These are phyloP conservation scores for Paecilomyces niveus DNA, from an alignment of 2,329 filamentous ascomycete genomes.

Conservation along the genomic window DNA sequence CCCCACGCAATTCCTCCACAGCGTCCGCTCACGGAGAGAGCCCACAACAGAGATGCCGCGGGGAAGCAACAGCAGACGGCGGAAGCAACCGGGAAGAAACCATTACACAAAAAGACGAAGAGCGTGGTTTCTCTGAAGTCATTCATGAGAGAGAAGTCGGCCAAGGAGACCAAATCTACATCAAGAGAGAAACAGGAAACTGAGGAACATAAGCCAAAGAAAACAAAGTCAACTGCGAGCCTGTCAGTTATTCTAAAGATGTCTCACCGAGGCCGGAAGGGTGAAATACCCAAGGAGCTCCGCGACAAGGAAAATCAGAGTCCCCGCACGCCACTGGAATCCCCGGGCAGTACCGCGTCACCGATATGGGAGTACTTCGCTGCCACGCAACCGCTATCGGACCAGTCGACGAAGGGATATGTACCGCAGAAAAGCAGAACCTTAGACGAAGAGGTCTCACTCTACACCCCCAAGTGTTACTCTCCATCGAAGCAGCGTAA, in stretches of 20 bases:
- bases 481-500: conserved; percentile 56
- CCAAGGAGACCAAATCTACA: conserved; percentile 32
- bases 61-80: conserved; percentile 32
- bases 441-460: conserved; percentile 48
- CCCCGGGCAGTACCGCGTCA: conserved; percentile 37
- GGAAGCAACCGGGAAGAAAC: conserved; percentile 23
- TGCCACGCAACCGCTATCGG: conserved; percentile 34
- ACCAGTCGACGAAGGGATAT: conserved; percentile 29
- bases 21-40: conserved; percentile 31
- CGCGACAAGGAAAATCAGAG: conserved; percentile 79
- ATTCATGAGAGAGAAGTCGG: conserved; percentile 39
- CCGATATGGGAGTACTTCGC: conserved; percentile 79
- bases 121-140: conserved; percentile 49
- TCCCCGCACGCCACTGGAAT: conserved; percentile 44
- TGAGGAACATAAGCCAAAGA: conserved; percentile 49
- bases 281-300: conserved; percentile 44
- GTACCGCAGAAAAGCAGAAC: conserved; percentile 39
- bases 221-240: conserved; percentile 76
- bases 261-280: conserved; percentile 61
- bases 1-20: conserved; percentile 33
- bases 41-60: conserved; percentile 27
- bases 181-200: conserved; percentile 24
- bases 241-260: conserved; percentile 69
- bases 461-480: conserved; percentile 55
- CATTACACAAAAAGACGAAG: conserved; percentile 47